Conservation (phyloP, 495 filamentous ascomycete genomes). For the Hypoxylon trugodes region DNA sequence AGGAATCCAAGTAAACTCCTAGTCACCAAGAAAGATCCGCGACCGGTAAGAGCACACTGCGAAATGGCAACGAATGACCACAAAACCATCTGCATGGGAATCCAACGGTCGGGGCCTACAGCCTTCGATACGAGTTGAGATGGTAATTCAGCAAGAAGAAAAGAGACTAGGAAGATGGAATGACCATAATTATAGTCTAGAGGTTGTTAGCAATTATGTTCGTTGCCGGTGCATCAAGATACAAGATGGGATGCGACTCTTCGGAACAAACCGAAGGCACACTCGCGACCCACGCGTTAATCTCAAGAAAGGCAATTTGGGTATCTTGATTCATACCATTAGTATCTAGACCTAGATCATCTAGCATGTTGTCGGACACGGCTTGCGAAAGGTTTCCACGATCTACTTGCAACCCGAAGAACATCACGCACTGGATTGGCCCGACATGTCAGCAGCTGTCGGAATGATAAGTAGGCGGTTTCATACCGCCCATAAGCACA, state of each 20-base stretch:
- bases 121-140: constrained; percentile 77
- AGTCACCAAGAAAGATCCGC: constrained; percentile 51
- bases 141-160: constrained; percentile 74
- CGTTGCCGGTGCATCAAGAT: constrained; percentile 14
- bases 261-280: constrained; percentile 23
- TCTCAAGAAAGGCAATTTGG: neutral
- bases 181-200: constrained; percentile 75
- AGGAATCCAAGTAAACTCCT: constrained; percentile 50
- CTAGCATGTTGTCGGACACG: constrained; percentile 63
- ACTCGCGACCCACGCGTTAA: neutral
- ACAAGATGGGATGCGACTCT: neutral
- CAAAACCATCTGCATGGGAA: constrained; percentile 64
- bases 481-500: constrained; percentile 60
- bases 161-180: constrained; percentile 74
- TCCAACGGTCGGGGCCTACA: constrained; percentile 83
- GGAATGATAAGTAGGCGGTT: constrained; percentile 23
- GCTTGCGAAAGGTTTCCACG: constrained; percentile 65
- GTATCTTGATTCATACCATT: constrained; percentile 50
- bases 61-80: constrained; percentile 57
- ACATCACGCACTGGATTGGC: constrained; percentile 52
- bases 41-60: constrained; percentile 43
- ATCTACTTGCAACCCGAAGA: constrained; percentile 67
- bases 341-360: constrained; percentile 61
- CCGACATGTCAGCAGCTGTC: constrained; percentile 9
- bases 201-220: constrained; percentile 15